Evolutionary conservation across 352 stramenopile genomes (phyloP), one percentile per base, ranked within the genome.

Genomic region (Phytophthora pinifolia): DNA sequence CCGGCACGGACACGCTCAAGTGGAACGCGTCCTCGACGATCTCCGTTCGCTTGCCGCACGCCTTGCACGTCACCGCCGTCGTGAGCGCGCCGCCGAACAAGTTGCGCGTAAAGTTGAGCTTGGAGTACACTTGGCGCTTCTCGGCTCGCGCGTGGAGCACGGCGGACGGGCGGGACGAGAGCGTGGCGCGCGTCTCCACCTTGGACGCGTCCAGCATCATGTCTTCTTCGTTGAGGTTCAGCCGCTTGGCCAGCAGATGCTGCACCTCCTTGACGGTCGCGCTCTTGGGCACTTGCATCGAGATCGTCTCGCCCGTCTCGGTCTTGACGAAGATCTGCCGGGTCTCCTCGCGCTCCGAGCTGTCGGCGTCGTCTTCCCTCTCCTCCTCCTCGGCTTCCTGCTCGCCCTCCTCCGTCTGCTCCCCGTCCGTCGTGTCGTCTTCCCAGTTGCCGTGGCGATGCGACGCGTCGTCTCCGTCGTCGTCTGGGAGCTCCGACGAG

Each of bases 301-400:
- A 79, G 32, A 87, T 74, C 1, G 76, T 87, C 43, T 86, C 67
- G 4, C 79, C 79, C 7, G 62, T 76, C 32, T 86, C 69, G 0
- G 74, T 84, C 52, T 87, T 86, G 2, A 89, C 69, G 36, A 88
- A 88, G 33, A 88, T 78, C 34, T 79, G 74, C 32, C 79, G 78
- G 7, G 52, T 72, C 20, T 70, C 62, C 18, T 75, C 38, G 10
- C 66, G 62, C 18, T 65, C 59, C 0, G 55, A 47, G 20, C 32
- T 64, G 6, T 70, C 58, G 9, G 47, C 44, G 7, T 72, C 61
- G 12, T 61, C 69, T n/a, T 65, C 59, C 12, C 42, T 59, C n/a
- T 42, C 55, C 13, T 67, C 62, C 12, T 59, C 56, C 36, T 70
- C 59, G 0, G 41, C 47, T 38, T 61, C 54, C n/a, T 67, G 66